Percentiles rank a stretch among this genome's conserved stretches.
These are phyloP conservation scores for Phascolomyces articulosus DNA, from an alignment of 371 early-diverging fungal genomes.

Conservation along the genomic window DNA sequence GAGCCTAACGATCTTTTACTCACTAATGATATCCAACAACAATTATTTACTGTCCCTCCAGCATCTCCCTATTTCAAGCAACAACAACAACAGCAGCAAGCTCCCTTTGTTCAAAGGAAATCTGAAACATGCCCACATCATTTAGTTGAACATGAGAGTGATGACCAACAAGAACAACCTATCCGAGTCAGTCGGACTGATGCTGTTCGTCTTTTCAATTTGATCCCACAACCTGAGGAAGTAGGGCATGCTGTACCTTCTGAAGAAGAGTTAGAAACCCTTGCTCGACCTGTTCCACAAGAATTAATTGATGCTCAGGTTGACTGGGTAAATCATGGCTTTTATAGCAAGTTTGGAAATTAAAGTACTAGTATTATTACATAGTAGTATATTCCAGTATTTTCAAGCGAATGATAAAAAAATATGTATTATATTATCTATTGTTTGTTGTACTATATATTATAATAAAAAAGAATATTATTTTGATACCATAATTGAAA, in stretches of 20 bases:
- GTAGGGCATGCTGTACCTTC: conserved; percentile 24
- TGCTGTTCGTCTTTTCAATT: conserved; percentile 20
- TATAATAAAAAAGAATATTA: too few species aligned
- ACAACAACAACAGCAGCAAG: background rate
- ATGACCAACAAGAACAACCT: background rate
- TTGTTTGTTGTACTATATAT: too few species aligned
- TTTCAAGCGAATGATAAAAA: too few species aligned
- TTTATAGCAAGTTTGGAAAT: conserved; percentile 10
- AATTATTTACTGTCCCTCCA: background rate
- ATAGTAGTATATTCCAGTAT: too few species aligned
- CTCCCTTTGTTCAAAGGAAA: background rate
- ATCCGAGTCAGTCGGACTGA: background rate
- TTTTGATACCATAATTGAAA: too few species aligned
- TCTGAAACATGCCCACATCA: background rate
- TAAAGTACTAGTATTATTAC: too few species aligned
- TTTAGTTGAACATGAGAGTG: background rate
- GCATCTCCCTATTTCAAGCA: background rate
- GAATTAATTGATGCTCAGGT: conserved; percentile 14
- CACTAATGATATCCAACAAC: background rate
- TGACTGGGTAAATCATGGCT: conserved; percentile 6
- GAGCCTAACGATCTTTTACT: conserved; percentile 1
- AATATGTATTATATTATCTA: too few species aligned
- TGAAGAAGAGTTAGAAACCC: conserved; percentile 23
- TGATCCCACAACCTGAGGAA: conserved; percentile 22
- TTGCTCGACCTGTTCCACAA: conserved; percentile 30